These are phyloP conservation scores for Puccinia horiana DNA, from an alignment of 1,284 basidiomycete genomes.

Conservation along the genomic window DNA sequence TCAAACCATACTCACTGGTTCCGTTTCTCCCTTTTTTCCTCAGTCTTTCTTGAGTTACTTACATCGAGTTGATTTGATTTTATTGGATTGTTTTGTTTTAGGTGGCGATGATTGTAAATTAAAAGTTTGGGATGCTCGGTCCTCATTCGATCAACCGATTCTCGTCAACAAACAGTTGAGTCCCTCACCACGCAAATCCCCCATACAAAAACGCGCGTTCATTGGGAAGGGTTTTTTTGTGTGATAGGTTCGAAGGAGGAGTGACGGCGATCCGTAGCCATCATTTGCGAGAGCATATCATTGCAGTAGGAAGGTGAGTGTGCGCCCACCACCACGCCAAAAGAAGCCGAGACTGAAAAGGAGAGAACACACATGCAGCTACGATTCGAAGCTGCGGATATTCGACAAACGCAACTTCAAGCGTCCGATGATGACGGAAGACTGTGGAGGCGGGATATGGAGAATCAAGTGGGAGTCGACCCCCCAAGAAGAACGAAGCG, in stretches of 20 bases:
- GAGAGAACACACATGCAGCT: conserved; percentile 64
- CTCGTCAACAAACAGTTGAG: conserved; percentile 73
- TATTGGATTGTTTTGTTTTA: conserved; percentile 57
- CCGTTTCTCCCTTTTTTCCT: not conserved
- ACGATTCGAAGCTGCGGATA: conserved; percentile 77
- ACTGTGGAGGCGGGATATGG: conserved; percentile 91
- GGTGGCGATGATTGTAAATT: conserved; percentile 90
- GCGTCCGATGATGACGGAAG: conserved; percentile 66
- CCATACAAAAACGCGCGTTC: too few relatives aligned
- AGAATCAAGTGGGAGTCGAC: conserved; percentile 91
- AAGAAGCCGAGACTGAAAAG: not conserved
- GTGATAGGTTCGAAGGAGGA: conserved; percentile 79
- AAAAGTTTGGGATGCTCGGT: conserved; percentile 87
- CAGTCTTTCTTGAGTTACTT: not conserved
- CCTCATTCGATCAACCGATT: conserved; percentile 66
- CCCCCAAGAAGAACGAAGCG: too few relatives aligned
- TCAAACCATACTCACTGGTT: conserved; percentile 80
- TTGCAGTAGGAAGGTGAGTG: conserved; percentile 84
- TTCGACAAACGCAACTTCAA: conserved; percentile 78
- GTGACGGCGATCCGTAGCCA: conserved; percentile 87
- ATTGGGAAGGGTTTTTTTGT: too few relatives aligned
- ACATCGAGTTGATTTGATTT: not conserved
- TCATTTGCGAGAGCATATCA: conserved; percentile 73
- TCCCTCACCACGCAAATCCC: too few relatives aligned
- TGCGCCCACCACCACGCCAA: not conserved